These are phyloP conservation scores for Blastomyces parvus DNA, from an alignment of 2,329 filamentous ascomycete genomes.

Conservation along the genomic window DNA sequence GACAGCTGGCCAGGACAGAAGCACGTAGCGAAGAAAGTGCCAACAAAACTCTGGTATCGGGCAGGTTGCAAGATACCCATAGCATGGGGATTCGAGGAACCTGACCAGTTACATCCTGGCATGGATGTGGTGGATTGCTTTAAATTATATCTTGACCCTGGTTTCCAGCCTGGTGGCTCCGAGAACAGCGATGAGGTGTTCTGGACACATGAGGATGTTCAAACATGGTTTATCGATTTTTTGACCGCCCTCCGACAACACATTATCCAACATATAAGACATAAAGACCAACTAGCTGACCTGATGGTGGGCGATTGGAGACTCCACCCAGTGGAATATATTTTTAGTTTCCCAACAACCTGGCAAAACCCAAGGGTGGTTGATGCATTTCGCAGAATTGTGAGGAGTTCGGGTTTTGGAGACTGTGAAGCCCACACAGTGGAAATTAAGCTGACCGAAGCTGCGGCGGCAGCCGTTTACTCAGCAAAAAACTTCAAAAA, in stretches of 20 bases:
- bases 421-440: slow-evolving; percentile 3
- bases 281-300: background rate
- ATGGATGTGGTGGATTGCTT: slow-evolving; percentile 8
- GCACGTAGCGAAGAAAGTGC: slow-evolving; percentile 4
- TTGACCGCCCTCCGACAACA: slow-evolving; percentile 6
- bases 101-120: background rate
- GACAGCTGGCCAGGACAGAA: background rate
- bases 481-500: slow-evolving; percentile 3
- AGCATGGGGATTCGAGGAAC: slow-evolving; percentile 6
- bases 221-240: slow-evolving; percentile 9
- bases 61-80: slow-evolving; percentile 4
- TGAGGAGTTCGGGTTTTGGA: slow-evolving; percentile 4
- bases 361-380: slow-evolving; percentile 5
- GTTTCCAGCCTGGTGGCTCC: background rate
- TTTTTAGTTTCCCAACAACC: slow-evolving; percentile 10
- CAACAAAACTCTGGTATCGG: slow-evolving; percentile 5
- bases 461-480: slow-evolving; percentile 5
- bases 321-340: slow-evolving; percentile 6
- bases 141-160: slow-evolving; percentile 9
- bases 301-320: slow-evolving; percentile 2
- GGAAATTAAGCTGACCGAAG: slow-evolving; percentile 5
- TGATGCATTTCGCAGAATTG: slow-evolving; percentile 2
- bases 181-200: background rate
- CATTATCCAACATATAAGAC: slow-evolving; percentile 1
- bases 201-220: slow-evolving; percentile 6